Base-by-base conservation (phyloP, 169 alveolate species). In the Neospora caninum region DNA sequence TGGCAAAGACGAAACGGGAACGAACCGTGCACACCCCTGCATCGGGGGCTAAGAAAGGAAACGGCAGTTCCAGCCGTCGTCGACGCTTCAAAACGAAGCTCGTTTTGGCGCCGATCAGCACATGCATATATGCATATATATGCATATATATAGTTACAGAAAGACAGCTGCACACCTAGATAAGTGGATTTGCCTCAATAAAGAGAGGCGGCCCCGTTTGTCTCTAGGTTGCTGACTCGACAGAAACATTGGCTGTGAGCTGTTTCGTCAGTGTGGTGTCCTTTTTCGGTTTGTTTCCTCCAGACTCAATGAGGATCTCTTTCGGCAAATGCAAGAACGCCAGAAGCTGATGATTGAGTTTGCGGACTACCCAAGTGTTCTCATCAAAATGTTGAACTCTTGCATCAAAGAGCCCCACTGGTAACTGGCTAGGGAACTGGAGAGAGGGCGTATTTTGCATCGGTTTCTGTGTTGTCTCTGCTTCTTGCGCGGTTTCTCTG, bases 271-370 rank as follows among this genome's bases (percentile, higher is more conserved):
- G 13, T 4, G 58, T 13, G 58, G 22, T 4, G 22, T 80, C n/a
- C 25, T 22, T 0, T 42, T 7, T 43, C 42, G 34, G 18, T 42
- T 36, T 13, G 58, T 6, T 43, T 34, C 54, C 45, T 82, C 45
- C 95, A 97, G 98, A 34, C 96, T 97, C 42, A 98, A 98, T 91
- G 98, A 97, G 82, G 97, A 94, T 82, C 93, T 95, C 20, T 98
- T 98, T 91, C 97, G 96, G 94, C 93, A 91, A 84, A 97, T 99
- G 97, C 98, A 98, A 95, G 98, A 98, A 87, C 94, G 96, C 64
- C 98, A 99, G 96, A 98, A 98, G 94, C 95, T 99, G 94, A 98
- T 98, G 98, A 97, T 99, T 39, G 99, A 98, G 38, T 99, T 97
- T 95, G 92, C 97, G 20, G 99, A 98, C 92, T 98, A 97, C 84